These are phyloP conservation scores for Phyllostachys edulis DNA, from an alignment of 176 grass and related monocot genomes.

Conservation along the genomic window DNA sequence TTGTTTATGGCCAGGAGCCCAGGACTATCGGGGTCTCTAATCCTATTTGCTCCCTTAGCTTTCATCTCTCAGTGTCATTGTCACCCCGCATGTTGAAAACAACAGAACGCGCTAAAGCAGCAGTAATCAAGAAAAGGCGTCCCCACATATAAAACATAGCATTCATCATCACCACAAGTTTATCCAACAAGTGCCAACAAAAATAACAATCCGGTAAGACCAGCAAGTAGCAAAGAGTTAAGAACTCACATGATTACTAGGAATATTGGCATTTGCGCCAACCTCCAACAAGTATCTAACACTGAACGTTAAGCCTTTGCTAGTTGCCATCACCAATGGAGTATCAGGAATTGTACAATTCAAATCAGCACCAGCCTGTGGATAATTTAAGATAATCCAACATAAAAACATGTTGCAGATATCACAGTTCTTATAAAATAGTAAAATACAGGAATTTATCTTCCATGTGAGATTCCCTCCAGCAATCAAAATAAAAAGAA, in stretches of 20 bases:
- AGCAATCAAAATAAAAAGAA: not conserved
- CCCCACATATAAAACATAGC: not conserved
- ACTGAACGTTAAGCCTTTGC: conserved; percentile 23
- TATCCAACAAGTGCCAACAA: too few relatives aligned
- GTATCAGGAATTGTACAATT: conserved; percentile 34
- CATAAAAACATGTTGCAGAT: not conserved
- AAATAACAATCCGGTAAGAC: not conserved
- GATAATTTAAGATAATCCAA: not conserved
- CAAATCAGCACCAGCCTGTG: conserved; percentile 47
- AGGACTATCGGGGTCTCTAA: not conserved
- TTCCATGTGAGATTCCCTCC: not conserved
- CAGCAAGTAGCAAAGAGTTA: not conserved
- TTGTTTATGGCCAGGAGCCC: too few relatives aligned
- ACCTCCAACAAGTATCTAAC: conserved; percentile 35
- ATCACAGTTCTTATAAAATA: not conserved
- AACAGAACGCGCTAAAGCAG: not conserved
- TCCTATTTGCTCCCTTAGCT: not conserved
- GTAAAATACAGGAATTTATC: not conserved
- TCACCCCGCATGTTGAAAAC: not conserved
- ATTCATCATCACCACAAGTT: not conserved
- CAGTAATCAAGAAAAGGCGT: not conserved
- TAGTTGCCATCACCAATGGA: conserved; percentile 36
- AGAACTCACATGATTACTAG: conserved; percentile 20
- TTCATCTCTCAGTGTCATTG: not conserved
- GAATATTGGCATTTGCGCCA: conserved; percentile 44